phyloP scores from a whole-genome alignment of 1,284 basidiomycete genomes.

The Polyporus tsugae region DNA sequence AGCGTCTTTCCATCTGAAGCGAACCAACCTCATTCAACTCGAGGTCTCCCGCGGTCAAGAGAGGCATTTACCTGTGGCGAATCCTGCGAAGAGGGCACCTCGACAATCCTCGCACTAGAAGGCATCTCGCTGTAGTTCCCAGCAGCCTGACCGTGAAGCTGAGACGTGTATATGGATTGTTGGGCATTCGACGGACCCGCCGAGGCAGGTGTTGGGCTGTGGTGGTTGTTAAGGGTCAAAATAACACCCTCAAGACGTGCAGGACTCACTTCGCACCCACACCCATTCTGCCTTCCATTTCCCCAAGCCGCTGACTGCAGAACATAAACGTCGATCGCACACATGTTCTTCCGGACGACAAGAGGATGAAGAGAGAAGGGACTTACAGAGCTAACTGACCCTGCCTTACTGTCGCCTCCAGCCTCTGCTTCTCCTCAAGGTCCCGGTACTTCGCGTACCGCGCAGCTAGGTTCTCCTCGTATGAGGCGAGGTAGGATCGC shows the following conservation, averaged over 20 bases:
- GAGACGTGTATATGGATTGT: neutral
- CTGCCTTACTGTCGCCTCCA: slow-evolving; percentile 42
- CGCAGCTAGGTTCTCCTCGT: slow-evolving; percentile 45
- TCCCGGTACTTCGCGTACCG: slow-evolving; percentile 40
- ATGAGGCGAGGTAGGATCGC: slow-evolving; percentile 40
- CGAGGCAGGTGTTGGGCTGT: slow-evolving; percentile 1
- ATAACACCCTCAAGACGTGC: neutral
- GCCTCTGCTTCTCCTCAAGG: slow-evolving; percentile 40
- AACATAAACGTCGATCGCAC: neutral
- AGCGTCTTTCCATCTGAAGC: neutral
- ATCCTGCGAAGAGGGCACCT: slow-evolving; percentile 15
- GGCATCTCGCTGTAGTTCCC: slow-evolving; percentile 16
- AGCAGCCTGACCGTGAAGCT: neutral
- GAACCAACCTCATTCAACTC: too few relatives aligned
- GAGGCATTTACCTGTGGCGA: slow-evolving; percentile 24
- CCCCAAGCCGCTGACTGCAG: slow-evolving; percentile 21
- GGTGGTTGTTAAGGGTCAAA: neutral
- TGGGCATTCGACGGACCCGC: slow-evolving; percentile 10
- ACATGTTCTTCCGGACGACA: neutral
- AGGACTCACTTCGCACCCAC: neutral
- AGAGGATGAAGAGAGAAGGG: neutral
- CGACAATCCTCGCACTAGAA: slow-evolving; percentile 27
- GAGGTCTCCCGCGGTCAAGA: neutral
- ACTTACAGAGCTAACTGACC: slow-evolving; percentile 52
- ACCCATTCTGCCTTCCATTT: neutral